These are phyloP conservation scores for Cryptosporidium parvum DNA, from an alignment of 169 alveolate genomes.

Conservation along the genomic window DNA sequence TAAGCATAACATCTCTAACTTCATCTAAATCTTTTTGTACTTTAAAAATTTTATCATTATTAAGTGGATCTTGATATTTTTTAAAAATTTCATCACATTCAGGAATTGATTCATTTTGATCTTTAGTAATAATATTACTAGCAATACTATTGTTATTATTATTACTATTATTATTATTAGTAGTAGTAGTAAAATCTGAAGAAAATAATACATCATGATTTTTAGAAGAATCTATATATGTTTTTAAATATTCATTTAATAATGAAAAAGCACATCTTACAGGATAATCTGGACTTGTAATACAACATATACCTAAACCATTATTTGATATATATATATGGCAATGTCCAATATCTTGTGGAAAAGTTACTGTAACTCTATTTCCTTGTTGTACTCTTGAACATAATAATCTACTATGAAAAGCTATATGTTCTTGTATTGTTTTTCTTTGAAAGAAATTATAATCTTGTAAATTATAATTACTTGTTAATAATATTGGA, in stretches of 20 bases:
- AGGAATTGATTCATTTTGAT: constrained; percentile 82
- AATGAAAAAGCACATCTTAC: constrained; percentile 86
- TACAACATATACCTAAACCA: constrained; percentile 81
- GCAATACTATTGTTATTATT: too few relatives aligned
- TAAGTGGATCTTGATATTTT: constrained; percentile 92
- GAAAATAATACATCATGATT: constrained; percentile 4
- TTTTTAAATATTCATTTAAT: constrained; percentile 77
- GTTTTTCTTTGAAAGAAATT: constrained; percentile 85
- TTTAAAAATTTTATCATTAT: constrained; percentile 91
- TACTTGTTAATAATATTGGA: constrained; percentile 82
- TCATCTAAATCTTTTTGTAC: constrained; percentile 93
- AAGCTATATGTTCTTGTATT: constrained; percentile 83
- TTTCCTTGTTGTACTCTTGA: constrained; percentile 88
- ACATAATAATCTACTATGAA: constrained; percentile 85
- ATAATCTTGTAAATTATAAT: constrained; percentile 75
- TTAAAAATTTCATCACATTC: constrained; percentile 87
- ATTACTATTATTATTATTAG: background rate
- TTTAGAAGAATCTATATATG: constrained; percentile 13
- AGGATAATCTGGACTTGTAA: constrained; percentile 84
- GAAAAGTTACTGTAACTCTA: constrained; percentile 89
- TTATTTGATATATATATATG: constrained; percentile 79
- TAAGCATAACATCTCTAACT: constrained; percentile 87
- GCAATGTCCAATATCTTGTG: constrained; percentile 85
- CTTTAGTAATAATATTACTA: constrained; percentile 28
- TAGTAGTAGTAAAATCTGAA: constrained; percentile 4